A percentile compares a stretch with the other conserved stretches of the same genome.
Evolutionary conservation across 495 filamentous ascomycete species (phyloP).

Genomic region (Umbilicaria muhlenbergii): DNA sequence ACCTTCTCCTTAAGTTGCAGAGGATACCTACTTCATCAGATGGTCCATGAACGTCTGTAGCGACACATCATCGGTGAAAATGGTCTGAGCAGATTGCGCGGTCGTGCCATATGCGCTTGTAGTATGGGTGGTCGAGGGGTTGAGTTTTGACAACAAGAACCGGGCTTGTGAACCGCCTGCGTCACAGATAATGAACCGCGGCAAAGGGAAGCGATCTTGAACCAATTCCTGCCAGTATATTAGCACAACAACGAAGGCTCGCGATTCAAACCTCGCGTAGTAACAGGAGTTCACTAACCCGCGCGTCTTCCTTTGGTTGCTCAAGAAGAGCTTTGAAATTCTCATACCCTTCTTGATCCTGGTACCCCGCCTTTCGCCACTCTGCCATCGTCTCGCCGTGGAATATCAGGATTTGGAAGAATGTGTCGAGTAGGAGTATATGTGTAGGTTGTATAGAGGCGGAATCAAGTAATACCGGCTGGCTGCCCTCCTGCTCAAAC

Average conservation of each 20-base stretch:
- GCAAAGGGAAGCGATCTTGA: constrained; percentile 90
- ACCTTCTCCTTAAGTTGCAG: background rate
- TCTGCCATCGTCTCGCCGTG: constrained; percentile 96
- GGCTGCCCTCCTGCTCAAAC: constrained; percentile 79
- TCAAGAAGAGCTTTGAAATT: constrained; percentile 84
- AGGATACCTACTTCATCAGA: constrained; percentile 82
- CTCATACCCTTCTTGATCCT: constrained; percentile 96
- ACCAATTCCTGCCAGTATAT: constrained; percentile 66
- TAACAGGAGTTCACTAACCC: constrained; percentile 36
- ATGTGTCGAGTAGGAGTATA: constrained; percentile 90
- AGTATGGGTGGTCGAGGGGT: constrained; percentile 96
- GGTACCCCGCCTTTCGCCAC: constrained; percentile 97
- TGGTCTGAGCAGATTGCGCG: constrained; percentile 85
- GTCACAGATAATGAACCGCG: constrained; percentile 97
- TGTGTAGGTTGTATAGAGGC: constrained; percentile 90
- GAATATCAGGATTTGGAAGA: constrained; percentile 99
- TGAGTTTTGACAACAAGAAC: constrained; percentile 94
- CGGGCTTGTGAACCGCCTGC: constrained; percentile 95
- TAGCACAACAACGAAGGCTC: constrained; percentile 1
- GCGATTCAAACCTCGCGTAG: no score
- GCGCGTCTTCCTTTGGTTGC: constrained; percentile 93
- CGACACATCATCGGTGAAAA: constrained; percentile 98
- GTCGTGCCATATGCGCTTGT: constrained; percentile 82
- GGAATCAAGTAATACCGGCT: constrained; percentile 88
- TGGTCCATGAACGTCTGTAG: constrained; percentile 99